A percentile compares a stretch with the other conserved stretches of the same genome.
These are phyloP conservation scores for Collybia nuda DNA, from an alignment of 768 basidiomycete genomes.

Conservation along the genomic window DNA sequence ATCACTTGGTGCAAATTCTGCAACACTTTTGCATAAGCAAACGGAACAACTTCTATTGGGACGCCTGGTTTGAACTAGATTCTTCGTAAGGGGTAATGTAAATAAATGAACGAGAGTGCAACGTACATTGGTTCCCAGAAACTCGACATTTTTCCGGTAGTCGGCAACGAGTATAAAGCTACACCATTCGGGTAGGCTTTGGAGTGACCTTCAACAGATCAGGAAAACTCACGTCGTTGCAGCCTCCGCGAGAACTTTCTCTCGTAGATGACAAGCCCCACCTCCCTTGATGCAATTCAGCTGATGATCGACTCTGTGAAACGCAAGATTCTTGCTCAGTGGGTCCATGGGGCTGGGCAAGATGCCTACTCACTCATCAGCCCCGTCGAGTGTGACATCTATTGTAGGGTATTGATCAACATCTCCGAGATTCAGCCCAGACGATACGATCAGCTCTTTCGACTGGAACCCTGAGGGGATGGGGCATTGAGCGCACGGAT, in stretches of 20 bases:
- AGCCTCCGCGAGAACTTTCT: slow-evolving; percentile 97
- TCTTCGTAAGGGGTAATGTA: background rate
- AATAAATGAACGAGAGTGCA: background rate
- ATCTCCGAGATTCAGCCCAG: slow-evolving; percentile 79
- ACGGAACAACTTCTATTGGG: slow-evolving; percentile 95
- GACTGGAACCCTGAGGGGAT: slow-evolving; percentile 79
- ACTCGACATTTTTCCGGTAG: slow-evolving; percentile 87
- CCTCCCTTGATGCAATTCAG: slow-evolving; percentile 97
- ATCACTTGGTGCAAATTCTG: slow-evolving; percentile 61
- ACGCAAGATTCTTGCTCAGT: background rate
- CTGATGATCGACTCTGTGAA: slow-evolving; percentile 71
- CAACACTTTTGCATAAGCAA: slow-evolving; percentile 90
- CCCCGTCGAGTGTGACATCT: slow-evolving; percentile 97
- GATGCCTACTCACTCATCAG: slow-evolving; percentile 75
- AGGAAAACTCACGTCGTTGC: slow-evolving; percentile 66
- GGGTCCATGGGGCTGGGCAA: background rate
- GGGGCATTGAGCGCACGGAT: background rate
- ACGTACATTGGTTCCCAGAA: slow-evolving; percentile 81
- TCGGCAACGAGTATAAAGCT: slow-evolving; percentile 94
- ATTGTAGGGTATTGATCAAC: slow-evolving; percentile 85
- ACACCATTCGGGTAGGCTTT: background rate
- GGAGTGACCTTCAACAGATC: background rate
- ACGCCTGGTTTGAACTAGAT: slow-evolving; percentile 81
- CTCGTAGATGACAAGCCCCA: slow-evolving; percentile 93
- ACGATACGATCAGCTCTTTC: slow-evolving; percentile 87